Percentiles rank a stretch among this genome's conserved stretches.
Evolutionary conservation across 495 filamentous ascomycete species (phyloP).

Genomic region (Aspergillus cavernicola): DNA sequence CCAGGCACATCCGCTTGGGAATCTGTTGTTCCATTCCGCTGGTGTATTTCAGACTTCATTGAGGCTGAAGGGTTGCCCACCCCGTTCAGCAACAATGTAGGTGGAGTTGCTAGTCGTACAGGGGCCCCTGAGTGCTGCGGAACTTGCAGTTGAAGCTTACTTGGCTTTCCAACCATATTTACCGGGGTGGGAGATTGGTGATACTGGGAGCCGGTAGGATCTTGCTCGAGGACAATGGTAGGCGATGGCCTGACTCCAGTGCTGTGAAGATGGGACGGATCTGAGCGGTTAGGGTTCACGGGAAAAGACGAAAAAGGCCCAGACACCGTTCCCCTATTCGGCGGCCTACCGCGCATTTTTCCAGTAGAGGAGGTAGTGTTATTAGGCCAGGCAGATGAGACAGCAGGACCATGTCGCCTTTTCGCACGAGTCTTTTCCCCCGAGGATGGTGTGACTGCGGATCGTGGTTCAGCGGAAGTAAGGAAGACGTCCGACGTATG

Average conservation of each 20-base stretch:
- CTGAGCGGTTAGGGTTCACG: slow-evolving; percentile 54
- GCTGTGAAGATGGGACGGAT: slow-evolving; percentile 28
- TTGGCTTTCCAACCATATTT: slow-evolving; percentile 26
- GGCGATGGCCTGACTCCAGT: slow-evolving; percentile 28
- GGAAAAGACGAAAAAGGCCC: slow-evolving; percentile 89
- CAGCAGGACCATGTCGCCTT: slow-evolving; percentile 83
- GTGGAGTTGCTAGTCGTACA: slow-evolving; percentile 76
- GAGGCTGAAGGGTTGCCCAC: slow-evolving; percentile 37
- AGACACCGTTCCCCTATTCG: slow-evolving; percentile 67
- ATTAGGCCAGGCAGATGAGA: slow-evolving; percentile 91
- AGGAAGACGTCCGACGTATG: slow-evolving; percentile 46
- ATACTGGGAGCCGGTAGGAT: slow-evolving; percentile 23
- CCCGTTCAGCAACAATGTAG: slow-evolving; percentile 66
- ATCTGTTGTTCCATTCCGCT: slow-evolving; percentile 26
- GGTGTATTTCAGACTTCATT: slow-evolving; percentile 16
- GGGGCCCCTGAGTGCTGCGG: slow-evolving; percentile 69
- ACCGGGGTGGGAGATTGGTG: slow-evolving; percentile 31
- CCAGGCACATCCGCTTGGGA: slow-evolving; percentile 19
- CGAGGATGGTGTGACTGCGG: slow-evolving; percentile 61
- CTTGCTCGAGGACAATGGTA: slow-evolving; percentile 24
- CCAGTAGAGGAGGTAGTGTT: slow-evolving; percentile 61
- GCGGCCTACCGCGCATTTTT: slow-evolving; percentile 80
- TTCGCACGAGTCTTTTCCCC: slow-evolving; percentile 52
- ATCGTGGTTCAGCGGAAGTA: slow-evolving; percentile 59
- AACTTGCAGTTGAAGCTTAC: slow-evolving; percentile 73